Conservation (phyloP, 306 rosid genomes). For the Ammopiptanthus mongolicus region DNA sequence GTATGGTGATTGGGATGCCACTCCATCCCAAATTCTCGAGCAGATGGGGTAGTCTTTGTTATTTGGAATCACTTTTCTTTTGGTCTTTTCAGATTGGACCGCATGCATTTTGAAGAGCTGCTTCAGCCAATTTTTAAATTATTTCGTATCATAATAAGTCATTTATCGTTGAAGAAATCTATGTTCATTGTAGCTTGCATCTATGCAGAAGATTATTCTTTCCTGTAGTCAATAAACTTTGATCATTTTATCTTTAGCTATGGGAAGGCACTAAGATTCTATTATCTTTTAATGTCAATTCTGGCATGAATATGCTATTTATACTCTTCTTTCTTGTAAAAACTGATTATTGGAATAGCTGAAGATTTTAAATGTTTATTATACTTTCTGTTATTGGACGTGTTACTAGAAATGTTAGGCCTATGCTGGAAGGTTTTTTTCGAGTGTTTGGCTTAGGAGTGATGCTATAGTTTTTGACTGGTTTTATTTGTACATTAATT, state of each 20-base stretch:
- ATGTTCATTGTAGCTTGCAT: not conserved
- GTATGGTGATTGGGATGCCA: not conserved
- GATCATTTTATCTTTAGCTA: not conserved
- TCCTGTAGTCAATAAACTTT: not conserved
- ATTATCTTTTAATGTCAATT: constrained; percentile 7
- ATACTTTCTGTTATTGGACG: no score
- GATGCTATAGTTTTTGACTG: no score
- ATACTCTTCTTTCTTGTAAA: not conserved
- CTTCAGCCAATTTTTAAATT: not conserved
- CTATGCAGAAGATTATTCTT: constrained; percentile 3
- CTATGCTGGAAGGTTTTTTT: no score
- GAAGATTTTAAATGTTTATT: no score
- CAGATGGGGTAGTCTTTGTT: constrained; percentile 8
- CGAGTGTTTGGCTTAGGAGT: no score
- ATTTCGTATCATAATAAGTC: not conserved
- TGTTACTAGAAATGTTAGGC: no score
- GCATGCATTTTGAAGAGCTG: not conserved
- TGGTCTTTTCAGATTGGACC: constrained; percentile 1
- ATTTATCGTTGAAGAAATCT: not conserved
- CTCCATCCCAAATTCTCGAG: not conserved
- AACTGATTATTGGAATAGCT: no score
- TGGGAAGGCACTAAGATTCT: not conserved
- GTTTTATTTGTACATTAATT: no score
- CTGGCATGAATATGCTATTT: constrained; percentile 17
- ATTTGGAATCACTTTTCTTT: not conserved